phyloP scores from a whole-genome alignment of 345 rosid genomes.

The Pugionium dolabratum region DNA sequence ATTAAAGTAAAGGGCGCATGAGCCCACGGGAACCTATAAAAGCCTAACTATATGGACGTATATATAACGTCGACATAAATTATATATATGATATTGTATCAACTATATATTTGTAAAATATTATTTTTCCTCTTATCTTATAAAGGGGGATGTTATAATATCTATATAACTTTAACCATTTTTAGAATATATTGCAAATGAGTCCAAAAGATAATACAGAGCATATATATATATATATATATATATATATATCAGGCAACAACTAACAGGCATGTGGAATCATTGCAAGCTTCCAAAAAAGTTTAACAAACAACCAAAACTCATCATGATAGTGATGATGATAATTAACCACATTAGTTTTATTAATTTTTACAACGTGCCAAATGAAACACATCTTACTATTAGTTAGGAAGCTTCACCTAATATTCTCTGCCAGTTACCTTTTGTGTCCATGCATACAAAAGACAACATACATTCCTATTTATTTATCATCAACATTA shows the following conservation, averaged over 20 bases:
- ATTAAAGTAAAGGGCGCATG: conserved; percentile 33
- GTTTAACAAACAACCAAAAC: conserved; percentile 29
- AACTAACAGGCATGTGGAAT: conserved; percentile 40
- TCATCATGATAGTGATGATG: conserved; percentile 24
- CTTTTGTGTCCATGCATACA: conserved; percentile 34
- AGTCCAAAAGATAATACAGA: conserved; percentile 13
- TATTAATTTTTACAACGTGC: conserved; percentile 37
- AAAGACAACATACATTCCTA: conserved; percentile 10
- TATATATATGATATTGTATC: background rate
- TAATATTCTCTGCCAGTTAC: conserved; percentile 33
- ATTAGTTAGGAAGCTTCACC: conserved; percentile 36
- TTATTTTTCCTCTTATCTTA: background rate
- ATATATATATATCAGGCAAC: conserved; percentile 25
- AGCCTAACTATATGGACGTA: conserved; percentile 33
- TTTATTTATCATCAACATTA: conserved; percentile 3
- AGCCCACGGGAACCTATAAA: conserved; percentile 31
- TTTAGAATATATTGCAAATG: background rate
- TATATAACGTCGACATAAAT: conserved; percentile 14
- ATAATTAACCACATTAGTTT: conserved; percentile 23
- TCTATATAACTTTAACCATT: background rate
- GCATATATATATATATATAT: background rate
- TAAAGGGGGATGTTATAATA: background rate
- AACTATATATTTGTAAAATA: no score
- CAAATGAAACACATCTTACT: conserved; percentile 33
- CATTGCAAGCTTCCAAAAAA: conserved; percentile 41